Conservation (phyloP, 176 grass and related monocot genomes). For the Oryza meridionalis region DNA sequence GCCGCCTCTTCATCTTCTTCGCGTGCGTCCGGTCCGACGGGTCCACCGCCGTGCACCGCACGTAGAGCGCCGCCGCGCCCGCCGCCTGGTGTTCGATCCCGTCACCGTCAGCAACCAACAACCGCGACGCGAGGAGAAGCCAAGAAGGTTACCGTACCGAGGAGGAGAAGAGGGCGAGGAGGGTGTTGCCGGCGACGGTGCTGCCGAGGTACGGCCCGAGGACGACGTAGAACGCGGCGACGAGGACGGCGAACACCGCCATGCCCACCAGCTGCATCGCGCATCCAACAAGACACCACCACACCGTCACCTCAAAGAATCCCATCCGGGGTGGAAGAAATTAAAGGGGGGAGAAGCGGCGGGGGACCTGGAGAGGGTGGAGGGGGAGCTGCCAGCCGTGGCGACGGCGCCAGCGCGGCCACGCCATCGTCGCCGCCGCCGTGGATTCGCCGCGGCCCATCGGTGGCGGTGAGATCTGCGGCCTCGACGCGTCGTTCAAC, state of each 20-base stretch:
- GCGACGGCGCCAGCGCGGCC: conserved; percentile 46
- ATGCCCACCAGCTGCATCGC: conserved; percentile 68
- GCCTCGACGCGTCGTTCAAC: not conserved
- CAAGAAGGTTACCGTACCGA: conserved; percentile 44
- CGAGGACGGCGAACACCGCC: conserved; percentile 66
- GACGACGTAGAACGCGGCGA: conserved; percentile 73
- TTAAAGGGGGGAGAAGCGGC: not conserved
- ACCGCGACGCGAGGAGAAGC: not conserved
- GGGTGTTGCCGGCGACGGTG: conserved; percentile 50
- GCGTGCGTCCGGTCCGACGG: conserved; percentile 71
- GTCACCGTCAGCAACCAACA: conserved; percentile 6
- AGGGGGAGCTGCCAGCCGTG: conserved; percentile 94
- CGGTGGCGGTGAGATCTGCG: conserved; percentile 25
- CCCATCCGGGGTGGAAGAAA: not conserved
- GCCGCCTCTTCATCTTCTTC: conserved; percentile 54
- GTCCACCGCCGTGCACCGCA: conserved; percentile 78
- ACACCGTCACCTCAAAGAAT: not conserved
- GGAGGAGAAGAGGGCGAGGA: conserved; percentile 70
- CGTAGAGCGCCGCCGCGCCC: conserved; percentile 60
- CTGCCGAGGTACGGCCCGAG: conserved; percentile 77
- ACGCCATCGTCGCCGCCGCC: conserved; percentile 8
- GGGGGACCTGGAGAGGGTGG: conserved; percentile 84
- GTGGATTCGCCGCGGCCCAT: conserved; percentile 17
- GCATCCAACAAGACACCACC: not conserved
- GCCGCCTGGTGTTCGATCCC: conserved; percentile 40